Evolutionary conservation across 495 filamentous ascomycete species (phyloP), one percentile per base, ranked within the genome.

Genomic region (Cryomyces antarcticus): DNA sequence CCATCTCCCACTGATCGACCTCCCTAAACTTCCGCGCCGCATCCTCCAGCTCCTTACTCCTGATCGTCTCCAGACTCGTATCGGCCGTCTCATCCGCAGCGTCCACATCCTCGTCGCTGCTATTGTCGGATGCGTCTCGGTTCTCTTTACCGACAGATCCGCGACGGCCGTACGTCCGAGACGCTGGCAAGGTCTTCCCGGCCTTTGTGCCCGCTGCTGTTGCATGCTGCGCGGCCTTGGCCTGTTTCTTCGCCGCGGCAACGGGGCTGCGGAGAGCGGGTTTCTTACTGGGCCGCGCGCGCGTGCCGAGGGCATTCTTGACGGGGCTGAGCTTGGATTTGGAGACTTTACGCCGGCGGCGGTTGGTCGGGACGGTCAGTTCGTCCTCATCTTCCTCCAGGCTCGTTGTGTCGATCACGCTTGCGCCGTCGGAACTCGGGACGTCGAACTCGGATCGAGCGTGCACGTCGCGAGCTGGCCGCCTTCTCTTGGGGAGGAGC

Each of bases 1-100:
- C 77, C 68, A 83, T 66, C 48, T 79, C 59, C 76, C 77, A 82
- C 46, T 70, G 54, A 61, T 83, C 78, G 31, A 83, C 64, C 52
- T 80, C 72, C 31, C 66, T 63, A 54, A 83, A 83, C 47, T 80
- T 80, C 48, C 57, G 57, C 45, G 51, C 60, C 13, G 58, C 55
- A 12, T 52, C 51, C 46, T 60, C 60, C 38, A 73, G 48, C 52
- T 64, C 61, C 34, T 33, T 34, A 29, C 49, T 59, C 10, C 53
- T 50, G 42, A 31, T 51, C 48, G 44, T 56, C 46, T 44, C 46
- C 31, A 39, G 49, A 31, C 12, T 46, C 39, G 54, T 53, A 10
- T 47, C 54, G 31, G 54, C 55, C 30, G 56, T 54, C 27, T 57
- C 57, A 37, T 57, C 52, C 28, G 49, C 50, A 34, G 27, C 30